Percentiles rank a stretch among this genome's conserved stretches.
Conservation (phyloP, 2,329 filamentous ascomycete species). For the Aaosphaeria pasadenensis region DNA sequence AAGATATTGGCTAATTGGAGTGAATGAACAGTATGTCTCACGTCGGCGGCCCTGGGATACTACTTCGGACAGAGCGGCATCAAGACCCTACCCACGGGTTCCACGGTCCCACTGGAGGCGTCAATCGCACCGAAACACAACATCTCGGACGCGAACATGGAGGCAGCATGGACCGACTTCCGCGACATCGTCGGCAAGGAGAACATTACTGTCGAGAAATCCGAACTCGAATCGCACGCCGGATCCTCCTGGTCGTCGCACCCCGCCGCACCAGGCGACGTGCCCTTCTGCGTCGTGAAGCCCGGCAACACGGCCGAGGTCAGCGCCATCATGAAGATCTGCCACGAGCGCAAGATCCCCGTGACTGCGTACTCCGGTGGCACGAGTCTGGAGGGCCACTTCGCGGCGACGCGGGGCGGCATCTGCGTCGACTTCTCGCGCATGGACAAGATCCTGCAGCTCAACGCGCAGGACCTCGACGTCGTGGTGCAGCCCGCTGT, state of each 20-base stretch:
- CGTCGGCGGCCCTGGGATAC: slow-evolving; percentile 54
- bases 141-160: slow-evolving; percentile 54
- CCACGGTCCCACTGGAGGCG: slow-evolving; percentile 54
- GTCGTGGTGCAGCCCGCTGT: slow-evolving; percentile 64
- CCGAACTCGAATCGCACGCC: slow-evolving; percentile 56
- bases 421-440: slow-evolving; percentile 81
- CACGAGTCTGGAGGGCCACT: slow-evolving; percentile 87
- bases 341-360: slow-evolving; percentile 75
- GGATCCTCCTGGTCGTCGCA: slow-evolving; percentile 65
- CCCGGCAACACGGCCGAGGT: slow-evolving; percentile 79
- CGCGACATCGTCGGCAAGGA: slow-evolving; percentile 60
- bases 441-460: slow-evolving; percentile 75
- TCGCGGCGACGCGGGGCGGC: slow-evolving; percentile 75
- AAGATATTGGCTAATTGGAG: no score
- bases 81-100: slow-evolving; percentile 48
- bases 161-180: slow-evolving; percentile 64
- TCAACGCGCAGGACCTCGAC: slow-evolving; percentile 69
- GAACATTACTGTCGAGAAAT: slow-evolving; percentile 57
- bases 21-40: slow-evolving; percentile 44
- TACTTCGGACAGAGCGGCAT: slow-evolving; percentile 50
- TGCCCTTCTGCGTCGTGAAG: slow-evolving; percentile 66
- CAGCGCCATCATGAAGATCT: slow-evolving; percentile 83
- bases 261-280: slow-evolving; percentile 38
- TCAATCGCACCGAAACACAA: slow-evolving; percentile 53
- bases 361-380: slow-evolving; percentile 86